These are phyloP conservation scores for Talaromyces sp. DNA, from an alignment of 2,329 filamentous ascomycete genomes.

Conservation along the genomic window DNA sequence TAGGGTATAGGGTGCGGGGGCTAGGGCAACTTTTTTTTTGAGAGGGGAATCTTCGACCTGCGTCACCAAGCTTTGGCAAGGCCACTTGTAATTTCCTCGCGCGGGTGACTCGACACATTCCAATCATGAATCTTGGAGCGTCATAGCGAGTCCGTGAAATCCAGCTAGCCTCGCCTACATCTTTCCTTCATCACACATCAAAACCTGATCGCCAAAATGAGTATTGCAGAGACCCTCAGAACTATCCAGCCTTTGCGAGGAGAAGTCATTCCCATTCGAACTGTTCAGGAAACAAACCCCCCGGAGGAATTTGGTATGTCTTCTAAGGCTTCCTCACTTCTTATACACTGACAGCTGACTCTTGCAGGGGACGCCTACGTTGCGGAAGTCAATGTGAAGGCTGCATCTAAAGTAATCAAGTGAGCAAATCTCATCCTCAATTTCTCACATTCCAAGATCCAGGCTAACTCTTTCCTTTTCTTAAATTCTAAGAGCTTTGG, in stretches of 20 bases:
- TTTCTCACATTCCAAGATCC: neutral
- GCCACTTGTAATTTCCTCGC: neutral
- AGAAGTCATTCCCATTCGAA: slow-evolving; percentile 44
- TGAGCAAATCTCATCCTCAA: slow-evolving; percentile 22
- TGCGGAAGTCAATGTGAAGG: slow-evolving; percentile 48
- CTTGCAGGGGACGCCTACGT: slow-evolving; percentile 46
- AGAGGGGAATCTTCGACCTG: slow-evolving; percentile 13
- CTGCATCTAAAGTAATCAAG: slow-evolving; percentile 49
- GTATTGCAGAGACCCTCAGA: slow-evolving; percentile 25
- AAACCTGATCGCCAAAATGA: slow-evolving; percentile 20
- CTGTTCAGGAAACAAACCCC: slow-evolving; percentile 47
- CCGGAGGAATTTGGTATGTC: slow-evolving; percentile 45
- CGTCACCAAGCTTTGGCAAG: slow-evolving; percentile 3
- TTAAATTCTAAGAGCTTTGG: slow-evolving; percentile 37
- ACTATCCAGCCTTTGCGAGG: slow-evolving; percentile 36
- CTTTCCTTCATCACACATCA: neutral
- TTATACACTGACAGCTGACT: slow-evolving; percentile 8
- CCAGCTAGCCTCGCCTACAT: neutral
- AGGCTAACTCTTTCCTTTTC: neutral
- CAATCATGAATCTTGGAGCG: neutral
- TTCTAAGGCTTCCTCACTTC: neutral
- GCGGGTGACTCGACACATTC: neutral
- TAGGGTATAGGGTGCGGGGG: slow-evolving; percentile 25
- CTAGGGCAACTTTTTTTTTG: slow-evolving; percentile 17
- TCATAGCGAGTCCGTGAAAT: neutral